Base-by-base conservation (phyloP, 441 rosid genomes). In the Euphorbia celastroides region DNA sequence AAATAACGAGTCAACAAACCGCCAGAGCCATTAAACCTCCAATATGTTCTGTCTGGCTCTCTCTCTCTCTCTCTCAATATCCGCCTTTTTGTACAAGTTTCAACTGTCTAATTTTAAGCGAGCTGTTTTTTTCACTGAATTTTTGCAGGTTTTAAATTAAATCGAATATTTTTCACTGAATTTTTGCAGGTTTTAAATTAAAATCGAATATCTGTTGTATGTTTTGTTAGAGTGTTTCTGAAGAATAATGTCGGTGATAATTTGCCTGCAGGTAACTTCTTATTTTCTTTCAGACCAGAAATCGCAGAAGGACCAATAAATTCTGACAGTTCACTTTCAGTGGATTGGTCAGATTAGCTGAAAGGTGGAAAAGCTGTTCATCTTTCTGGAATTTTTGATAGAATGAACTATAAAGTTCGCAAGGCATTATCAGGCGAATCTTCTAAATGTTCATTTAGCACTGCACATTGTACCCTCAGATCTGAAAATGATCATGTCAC, bases 351-450 rank as follows among this genome's bases (percentile, higher is more conserved):
- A 60, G 92, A 87, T 63, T 92, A 92, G 72, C 85, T 94, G 65
- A 82, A 81, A 84, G 98, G 97, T 62, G 97, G 90, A 72, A 94
- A 91, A 81, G 98, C 97, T 30, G 89, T 88, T 77, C 84, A 76
- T 71, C 85, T 94, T 38, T 82, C 93, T 73, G 99, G 99, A 75
- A 78, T 92, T 69, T 86, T 92, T 76, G 89, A 94, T 77, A 89
- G 80, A 76, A 78, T 94, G 74, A 80, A 86, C 77, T 88, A 89
- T 77, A 86, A 80, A 88, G 91, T 89, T 36, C 89, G 83, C 68
- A 86, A 72, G 78, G 92, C 89, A 66, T 86, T 94, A 64, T 79
- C 86, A 60, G 75, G 81, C 69, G 85, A 78, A 72, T 81, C 93
- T 22, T 74, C 74, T 67, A 78, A 88, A 63, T 80, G 70, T 74